phyloP scores from a whole-genome alignment of 129 eudicot genomes.

The Tagetes erecta region DNA sequence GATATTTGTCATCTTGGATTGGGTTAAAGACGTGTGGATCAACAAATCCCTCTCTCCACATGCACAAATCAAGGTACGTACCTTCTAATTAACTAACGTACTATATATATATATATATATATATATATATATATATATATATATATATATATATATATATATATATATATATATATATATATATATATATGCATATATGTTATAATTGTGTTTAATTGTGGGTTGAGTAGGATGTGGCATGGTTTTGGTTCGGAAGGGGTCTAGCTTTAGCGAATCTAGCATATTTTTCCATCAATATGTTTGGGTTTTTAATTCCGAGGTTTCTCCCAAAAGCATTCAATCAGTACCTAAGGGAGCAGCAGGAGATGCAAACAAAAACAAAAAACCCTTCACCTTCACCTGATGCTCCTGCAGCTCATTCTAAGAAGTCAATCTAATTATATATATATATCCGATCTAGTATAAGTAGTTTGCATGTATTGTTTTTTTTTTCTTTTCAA shows the following conservation, averaged over 20 bases:
- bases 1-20: constrained; percentile 70
- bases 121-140: too few species aligned
- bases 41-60: constrained; percentile 58
- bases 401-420: not conserved
- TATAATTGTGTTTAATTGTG: too few species aligned
- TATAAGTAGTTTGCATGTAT: too few species aligned
- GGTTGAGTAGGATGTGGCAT: constrained; percentile 54
- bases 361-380: constrained; percentile 54
- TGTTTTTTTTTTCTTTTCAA: too few species aligned
- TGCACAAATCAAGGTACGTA: constrained; percentile 51
- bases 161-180: too few species aligned
- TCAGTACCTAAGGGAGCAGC: constrained; percentile 61
- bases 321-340: constrained; percentile 86
- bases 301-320: constrained; percentile 69
- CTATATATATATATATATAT: too few species aligned
- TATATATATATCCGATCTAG: too few species aligned
- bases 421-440: not conserved
- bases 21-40: constrained; percentile 84
- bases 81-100: too few species aligned
- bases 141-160: too few species aligned
- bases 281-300: constrained; percentile 66
- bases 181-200: too few species aligned
- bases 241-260: constrained; percentile 93
- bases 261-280: constrained; percentile 54
- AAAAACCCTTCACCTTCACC: constrained; percentile 36